Evolutionary conservation across 768 basidiomycete genomes (phyloP).

Genomic region (Leucocoprinus sp.): DNA sequence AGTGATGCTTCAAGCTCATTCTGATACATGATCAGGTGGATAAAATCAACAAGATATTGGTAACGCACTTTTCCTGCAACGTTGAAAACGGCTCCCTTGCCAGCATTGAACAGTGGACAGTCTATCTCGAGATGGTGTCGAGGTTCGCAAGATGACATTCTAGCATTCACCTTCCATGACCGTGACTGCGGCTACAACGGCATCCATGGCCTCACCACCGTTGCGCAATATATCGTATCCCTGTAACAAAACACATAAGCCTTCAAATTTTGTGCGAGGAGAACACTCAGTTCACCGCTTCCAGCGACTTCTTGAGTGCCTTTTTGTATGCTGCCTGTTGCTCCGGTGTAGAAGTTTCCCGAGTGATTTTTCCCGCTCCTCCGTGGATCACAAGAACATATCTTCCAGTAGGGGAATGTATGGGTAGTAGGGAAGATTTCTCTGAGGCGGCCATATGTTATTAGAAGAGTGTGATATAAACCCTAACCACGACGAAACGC

Average conservation of each 20-base stretch:
- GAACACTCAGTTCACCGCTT: conserved; percentile 25
- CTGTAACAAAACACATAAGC: conserved; percentile 15
- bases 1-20: conserved; percentile 78
- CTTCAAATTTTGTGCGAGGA: not conserved
- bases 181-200: conserved; percentile 66
- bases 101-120: conserved; percentile 70
- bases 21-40: conserved; percentile 24
- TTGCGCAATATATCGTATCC: conserved; percentile 55
- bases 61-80: conserved; percentile 58
- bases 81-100: conserved; percentile 80
- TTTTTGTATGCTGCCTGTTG: conserved; percentile 50
- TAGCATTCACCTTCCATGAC: conserved; percentile 54
- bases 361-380: conserved; percentile 67
- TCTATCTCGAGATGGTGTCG: conserved; percentile 35
- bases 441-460: not conserved
- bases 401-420: not conserved
- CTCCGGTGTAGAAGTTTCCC: conserved; percentile 48
- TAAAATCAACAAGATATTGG: not conserved
- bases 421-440: conserved; percentile 2
- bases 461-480: not conserved
- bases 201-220: conserved; percentile 81
- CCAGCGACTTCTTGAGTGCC: conserved; percentile 45
- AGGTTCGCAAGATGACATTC: not conserved
- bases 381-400: conserved; percentile 68
- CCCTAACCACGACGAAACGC: conserved; percentile 1